These are phyloP conservation scores for Colletotrichum destructivum DNA, from an alignment of 2,329 filamentous ascomycete genomes.

Conservation along the genomic window DNA sequence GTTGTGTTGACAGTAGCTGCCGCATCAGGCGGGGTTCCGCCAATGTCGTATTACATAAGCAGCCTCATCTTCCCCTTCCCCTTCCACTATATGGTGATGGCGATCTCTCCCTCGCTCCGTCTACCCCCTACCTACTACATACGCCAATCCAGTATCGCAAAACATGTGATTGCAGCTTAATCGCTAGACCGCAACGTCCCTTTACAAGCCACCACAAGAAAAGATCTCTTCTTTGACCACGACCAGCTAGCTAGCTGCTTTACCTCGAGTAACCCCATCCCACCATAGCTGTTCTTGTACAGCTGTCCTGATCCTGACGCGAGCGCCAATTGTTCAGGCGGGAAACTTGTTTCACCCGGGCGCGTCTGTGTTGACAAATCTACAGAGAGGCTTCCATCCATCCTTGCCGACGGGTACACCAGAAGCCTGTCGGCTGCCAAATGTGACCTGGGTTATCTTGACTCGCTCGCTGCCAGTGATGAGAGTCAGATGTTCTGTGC, in stretches of 20 bases:
- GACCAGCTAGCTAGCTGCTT: background rate
- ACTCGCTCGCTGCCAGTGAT: constrained; percentile 33
- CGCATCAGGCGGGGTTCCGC: constrained; percentile 25
- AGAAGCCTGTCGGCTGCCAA: constrained; percentile 34
- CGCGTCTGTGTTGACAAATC: constrained; percentile 55
- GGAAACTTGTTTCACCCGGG: constrained; percentile 53
- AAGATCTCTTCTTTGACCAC: background rate
- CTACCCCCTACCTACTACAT: too few species aligned
- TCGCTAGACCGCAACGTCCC: background rate
- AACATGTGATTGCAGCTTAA: background rate
- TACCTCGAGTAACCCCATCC: background rate
- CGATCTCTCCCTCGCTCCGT: too few species aligned
- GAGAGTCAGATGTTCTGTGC: background rate
- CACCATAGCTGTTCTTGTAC: background rate
- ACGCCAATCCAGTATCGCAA: background rate
- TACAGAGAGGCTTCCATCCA: constrained; percentile 61
- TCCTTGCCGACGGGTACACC: constrained; percentile 46
- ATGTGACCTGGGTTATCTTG: constrained; percentile 16
- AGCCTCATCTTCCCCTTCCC: accelerated
- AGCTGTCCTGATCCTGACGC: background rate
- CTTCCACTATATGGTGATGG: too few species aligned
- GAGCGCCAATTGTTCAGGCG: constrained; percentile 48
- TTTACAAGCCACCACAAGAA: background rate
- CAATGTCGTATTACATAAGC: constrained; percentile 8
- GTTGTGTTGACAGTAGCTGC: constrained; percentile 8